These are phyloP conservation scores for Fusarium sterilihyphosum DNA, from an alignment of 2,329 filamentous ascomycete genomes.

Conservation along the genomic window DNA sequence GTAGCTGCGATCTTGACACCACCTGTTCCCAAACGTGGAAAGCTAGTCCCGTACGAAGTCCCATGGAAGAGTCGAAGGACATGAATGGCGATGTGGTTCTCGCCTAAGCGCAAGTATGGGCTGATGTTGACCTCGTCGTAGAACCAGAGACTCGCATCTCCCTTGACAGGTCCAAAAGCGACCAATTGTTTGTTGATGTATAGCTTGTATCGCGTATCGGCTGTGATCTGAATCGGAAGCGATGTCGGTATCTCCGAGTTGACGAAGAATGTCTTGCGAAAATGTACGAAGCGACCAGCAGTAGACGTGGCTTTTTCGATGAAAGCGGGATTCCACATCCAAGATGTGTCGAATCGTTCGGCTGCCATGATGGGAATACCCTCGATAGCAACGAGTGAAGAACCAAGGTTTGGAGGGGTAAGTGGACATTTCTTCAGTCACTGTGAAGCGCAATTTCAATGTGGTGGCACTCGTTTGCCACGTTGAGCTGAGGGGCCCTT, in stretches of 20 bases:
- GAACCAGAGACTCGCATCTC: not conserved
- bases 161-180: not conserved
- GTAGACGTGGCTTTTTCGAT: not conserved
- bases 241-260: not conserved
- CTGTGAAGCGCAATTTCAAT: not conserved
- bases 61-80: not conserved
- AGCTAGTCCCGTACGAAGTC: not conserved
- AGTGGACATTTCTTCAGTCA: too few species aligned
- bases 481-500: not conserved
- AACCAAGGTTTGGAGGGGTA: rapidly evolving
- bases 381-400: not conserved
- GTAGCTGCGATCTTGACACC: not conserved
- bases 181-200: not conserved
- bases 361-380: not conserved
- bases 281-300: not conserved
- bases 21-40: not conserved
- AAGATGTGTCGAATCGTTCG: not conserved
- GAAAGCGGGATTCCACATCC: not conserved
- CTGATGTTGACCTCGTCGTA: not conserved
- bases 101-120: not conserved
- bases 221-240: not conserved
- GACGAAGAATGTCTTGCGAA: not conserved
- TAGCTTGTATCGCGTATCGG: not conserved
- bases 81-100: not conserved
- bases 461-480: rapidly evolving